A percentile compares a stretch with the other conserved stretches of the same genome.
phyloP scores from a whole-genome alignment of 108 stramenopile species.

The Nitzschia sp. region DNA sequence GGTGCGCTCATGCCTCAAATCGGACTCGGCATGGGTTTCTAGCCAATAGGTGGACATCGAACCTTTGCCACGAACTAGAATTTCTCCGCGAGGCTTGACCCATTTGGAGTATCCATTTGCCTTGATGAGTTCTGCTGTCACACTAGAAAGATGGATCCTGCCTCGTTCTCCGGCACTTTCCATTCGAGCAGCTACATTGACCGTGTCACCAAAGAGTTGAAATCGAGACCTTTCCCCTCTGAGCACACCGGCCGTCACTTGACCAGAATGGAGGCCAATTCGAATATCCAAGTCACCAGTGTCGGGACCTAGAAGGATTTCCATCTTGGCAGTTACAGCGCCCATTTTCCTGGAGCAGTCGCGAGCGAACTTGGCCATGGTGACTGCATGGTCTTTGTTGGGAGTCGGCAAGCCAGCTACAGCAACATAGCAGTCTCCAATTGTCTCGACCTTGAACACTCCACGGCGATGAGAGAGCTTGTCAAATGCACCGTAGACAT shows the following conservation, averaged over 20 bases:
- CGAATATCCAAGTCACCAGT: slow-evolving; percentile 26
- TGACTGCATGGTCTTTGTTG: slow-evolving; percentile 30
- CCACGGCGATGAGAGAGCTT: slow-evolving; percentile 7
- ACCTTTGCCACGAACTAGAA: slow-evolving; percentile 49
- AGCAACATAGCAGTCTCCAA: slow-evolving; percentile 37
- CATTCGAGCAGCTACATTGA: slow-evolving; percentile 41
- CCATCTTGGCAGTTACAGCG: slow-evolving; percentile 17
- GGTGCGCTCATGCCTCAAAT: slow-evolving; percentile 21
- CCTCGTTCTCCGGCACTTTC: slow-evolving; percentile 44
- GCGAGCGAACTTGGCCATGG: slow-evolving; percentile 31
- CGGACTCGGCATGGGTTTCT: too few relatives aligned
- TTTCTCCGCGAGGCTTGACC: slow-evolving; percentile 34
- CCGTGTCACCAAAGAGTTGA: slow-evolving; percentile 3
- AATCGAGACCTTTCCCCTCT: not conserved
- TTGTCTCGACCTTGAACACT: slow-evolving; percentile 34
- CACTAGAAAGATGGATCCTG: slow-evolving; percentile 37
- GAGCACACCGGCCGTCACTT: not conserved
- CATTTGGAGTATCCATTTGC: slow-evolving; percentile 31
- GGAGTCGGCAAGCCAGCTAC: slow-evolving; percentile 31
- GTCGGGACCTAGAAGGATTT: slow-evolving; percentile 26
- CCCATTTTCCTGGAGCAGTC: slow-evolving; percentile 15
- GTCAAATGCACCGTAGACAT: slow-evolving; percentile 29
- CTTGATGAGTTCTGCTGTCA: slow-evolving; percentile 39
- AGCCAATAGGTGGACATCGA: slow-evolving; percentile 50
- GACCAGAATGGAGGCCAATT: slow-evolving; percentile 22